Conservation (phyloP, 768 basidiomycete genomes). For the Leccinum arenicola region DNA sequence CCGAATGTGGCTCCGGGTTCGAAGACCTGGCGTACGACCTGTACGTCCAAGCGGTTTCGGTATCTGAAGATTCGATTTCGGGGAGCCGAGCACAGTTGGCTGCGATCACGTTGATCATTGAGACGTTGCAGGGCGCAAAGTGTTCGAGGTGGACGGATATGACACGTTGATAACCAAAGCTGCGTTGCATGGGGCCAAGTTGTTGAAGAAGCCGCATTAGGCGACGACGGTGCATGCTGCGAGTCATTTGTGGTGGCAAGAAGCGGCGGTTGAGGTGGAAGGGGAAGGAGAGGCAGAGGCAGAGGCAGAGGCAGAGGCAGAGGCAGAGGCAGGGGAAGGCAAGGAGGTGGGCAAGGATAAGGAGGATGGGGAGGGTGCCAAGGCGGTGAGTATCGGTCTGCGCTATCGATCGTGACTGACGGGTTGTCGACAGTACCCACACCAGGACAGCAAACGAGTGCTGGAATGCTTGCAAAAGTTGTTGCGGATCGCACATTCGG, state of each 20-base stretch:
- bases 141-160: conserved; percentile 94
- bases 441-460: background rate
- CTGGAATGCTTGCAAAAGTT: background rate
- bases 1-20: conserved; percentile 89
- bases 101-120: conserved; percentile 95
- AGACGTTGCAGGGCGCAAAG: conserved; percentile 84
- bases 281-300: too few species aligned
- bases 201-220: conserved; percentile 98
- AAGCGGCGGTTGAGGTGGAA: conserved; percentile 41
- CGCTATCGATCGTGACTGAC: background rate
- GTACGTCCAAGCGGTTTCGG: conserved; percentile 96
- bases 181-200: conserved; percentile 84
- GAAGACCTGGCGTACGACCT: conserved; percentile 97
- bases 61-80: conserved; percentile 96
- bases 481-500: background rate
- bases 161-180: conserved; percentile 98
- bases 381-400: background rate
- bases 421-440: background rate
- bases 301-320: background rate
- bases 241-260: conserved; percentile 99
- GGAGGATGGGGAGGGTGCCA: conserved; percentile 39
- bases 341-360: conserved; percentile 23
- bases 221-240: conserved; percentile 92
- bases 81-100: conserved; percentile 94
- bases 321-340: conserved; percentile 17